Base-by-base conservation (phyloP, 768 basidiomycete genomes). In the Phlebiopsis flavidoalba region DNA sequence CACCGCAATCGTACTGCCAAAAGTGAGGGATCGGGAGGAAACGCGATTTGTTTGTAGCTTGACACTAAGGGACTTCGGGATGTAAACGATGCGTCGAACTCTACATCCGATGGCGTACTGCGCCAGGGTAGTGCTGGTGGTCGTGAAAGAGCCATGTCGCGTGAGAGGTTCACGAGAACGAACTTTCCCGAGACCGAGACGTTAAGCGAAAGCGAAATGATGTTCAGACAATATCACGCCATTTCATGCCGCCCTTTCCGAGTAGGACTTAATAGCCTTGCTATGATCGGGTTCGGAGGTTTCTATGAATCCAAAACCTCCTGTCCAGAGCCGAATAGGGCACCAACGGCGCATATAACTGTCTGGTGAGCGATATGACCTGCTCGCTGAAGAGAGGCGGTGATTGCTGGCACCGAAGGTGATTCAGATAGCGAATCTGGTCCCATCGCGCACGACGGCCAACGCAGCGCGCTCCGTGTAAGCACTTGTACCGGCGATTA, bases 31-130 rank as follows among this genome's bases (percentile, higher is more conserved):
- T 95, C 92, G 35, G 0, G 95, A n/a, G n/a, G 95, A 71, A 98
- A 97, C 1, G 93, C 95, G 57, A 98, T 93, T 66, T 94, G 92
- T 93, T 66, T 94, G 92, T 33, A 93, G 79, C 70, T 92, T 93
- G 65, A 94, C 92, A 46, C 81, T 84, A 1, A n/a, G n/a, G n/a
- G n/a, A n/a, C 88, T 74, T 24, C 76, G 80, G 70, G n/a, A n/a
- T 97, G 95, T 11, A 97, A n/a, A 71, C 21, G 80, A 73, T 0
- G 75, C 74, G 67, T 95, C 93, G 67, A 94, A 90, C 15, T 75
- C 74, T 65, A 66, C 72, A 60, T 62, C 69, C 59, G 49, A 64
- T n/a, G 21, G 67, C 51, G 35, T 64, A 19, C 15, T 57, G 60
- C 21, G 55, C 57, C 53, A 71, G 35, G 0, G 62, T n/a, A 22